A percentile compares a stretch with the other conserved stretches of the same genome.
These are phyloP conservation scores for Crithidia sp. DNA, from an alignment of 208 protist species.

Conservation along the genomic window DNA sequence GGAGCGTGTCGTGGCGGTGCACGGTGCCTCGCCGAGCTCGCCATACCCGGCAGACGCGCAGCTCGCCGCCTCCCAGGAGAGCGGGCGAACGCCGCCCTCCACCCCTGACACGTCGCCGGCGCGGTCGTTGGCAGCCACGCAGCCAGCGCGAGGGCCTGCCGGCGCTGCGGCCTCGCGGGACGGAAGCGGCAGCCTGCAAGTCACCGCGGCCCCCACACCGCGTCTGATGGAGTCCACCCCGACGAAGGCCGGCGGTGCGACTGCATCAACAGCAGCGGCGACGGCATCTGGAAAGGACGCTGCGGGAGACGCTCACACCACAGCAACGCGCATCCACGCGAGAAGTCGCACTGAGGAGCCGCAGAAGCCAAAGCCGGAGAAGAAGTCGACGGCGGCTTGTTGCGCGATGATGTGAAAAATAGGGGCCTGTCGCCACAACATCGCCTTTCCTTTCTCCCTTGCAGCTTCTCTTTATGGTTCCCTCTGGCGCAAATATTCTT, in stretches of 20 bases:
- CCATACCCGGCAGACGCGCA: background rate
- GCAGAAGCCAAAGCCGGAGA: background rate
- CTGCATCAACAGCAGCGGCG: background rate
- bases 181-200: background rate
- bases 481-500: background rate
- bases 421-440: background rate
- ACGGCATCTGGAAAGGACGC: too few relatives aligned
- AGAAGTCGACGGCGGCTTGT: background rate
- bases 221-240: too few relatives aligned
- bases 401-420: conserved; percentile 1
- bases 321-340: too few relatives aligned
- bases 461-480: conserved; percentile 7
- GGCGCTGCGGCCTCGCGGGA: background rate
- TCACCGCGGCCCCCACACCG: too few relatives aligned
- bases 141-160: conserved; percentile 1
- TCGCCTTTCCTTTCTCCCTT: conserved; percentile 2
- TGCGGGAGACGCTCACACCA: too few relatives aligned
- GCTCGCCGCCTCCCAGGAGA: background rate
- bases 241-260: too few relatives aligned
- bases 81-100: background rate
- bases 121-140: background rate
- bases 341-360: too few relatives aligned
- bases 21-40: background rate
- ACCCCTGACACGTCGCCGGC: background rate
- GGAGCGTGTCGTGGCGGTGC: conserved; percentile 6